Percentiles rank a stretch among this genome's conserved stretches.
These are phyloP conservation scores for Sarocladium oryzae DNA, from an alignment of 2,329 filamentous ascomycete genomes.

Conservation along the genomic window DNA sequence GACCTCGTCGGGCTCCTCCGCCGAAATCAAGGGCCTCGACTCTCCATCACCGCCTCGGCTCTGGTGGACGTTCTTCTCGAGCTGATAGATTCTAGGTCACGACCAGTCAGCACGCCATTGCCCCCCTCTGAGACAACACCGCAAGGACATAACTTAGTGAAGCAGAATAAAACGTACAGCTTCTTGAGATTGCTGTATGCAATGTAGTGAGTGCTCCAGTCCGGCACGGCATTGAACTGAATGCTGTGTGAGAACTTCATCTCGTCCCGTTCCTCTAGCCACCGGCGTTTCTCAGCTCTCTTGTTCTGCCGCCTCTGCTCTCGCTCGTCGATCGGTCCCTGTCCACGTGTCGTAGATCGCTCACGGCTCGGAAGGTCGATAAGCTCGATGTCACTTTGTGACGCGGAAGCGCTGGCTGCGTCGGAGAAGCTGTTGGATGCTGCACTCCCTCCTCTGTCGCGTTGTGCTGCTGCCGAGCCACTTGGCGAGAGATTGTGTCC, in stretches of 20 bases:
- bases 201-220: slow-evolving; percentile 98
- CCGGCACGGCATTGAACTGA: slow-evolving; percentile 99
- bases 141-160: no score
- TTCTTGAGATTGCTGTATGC: slow-evolving; percentile 99
- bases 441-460: slow-evolving; percentile 31
- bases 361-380: slow-evolving; percentile 5
- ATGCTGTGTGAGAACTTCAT: slow-evolving; percentile 99
- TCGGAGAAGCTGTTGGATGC: not conserved
- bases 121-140: not conserved
- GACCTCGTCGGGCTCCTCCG: slow-evolving; percentile 69
- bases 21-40: slow-evolving; percentile 71
- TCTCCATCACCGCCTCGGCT: slow-evolving; percentile 64
- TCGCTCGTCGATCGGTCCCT: slow-evolving; percentile 19
- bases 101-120: slow-evolving; percentile 3
- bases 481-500: slow-evolving; percentile 12
- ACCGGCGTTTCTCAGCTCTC: slow-evolving; percentile 57
- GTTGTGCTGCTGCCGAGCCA: slow-evolving; percentile 13
- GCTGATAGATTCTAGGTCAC: slow-evolving; percentile 71
- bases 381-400: slow-evolving; percentile 28
- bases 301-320: slow-evolving; percentile 34
- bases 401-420: slow-evolving; percentile 2
- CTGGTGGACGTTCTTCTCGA: slow-evolving; percentile 78
- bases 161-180: slow-evolving; percentile 54
- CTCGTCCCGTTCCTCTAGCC: slow-evolving; percentile 68
- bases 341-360: not conserved